phyloP scores from a whole-genome alignment of 208 protist genomes.

The Trypanosoma cruzi region DNA sequence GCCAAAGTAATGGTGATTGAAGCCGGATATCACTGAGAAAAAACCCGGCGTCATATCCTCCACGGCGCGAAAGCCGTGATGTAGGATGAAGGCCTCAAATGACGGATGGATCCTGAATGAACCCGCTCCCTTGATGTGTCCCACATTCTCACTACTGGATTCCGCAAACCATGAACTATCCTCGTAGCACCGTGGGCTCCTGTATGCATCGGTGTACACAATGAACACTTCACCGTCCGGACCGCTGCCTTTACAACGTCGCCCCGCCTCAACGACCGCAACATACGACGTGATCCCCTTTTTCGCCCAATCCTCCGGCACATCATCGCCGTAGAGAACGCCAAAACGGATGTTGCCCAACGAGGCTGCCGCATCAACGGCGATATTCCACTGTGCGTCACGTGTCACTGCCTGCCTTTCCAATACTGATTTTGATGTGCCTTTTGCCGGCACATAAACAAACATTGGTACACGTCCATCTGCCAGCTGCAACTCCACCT shows the following conservation, averaged over 20 bases:
- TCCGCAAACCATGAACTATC: conserved; percentile 54
- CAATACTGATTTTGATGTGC: background rate
- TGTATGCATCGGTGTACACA: conserved; percentile 59
- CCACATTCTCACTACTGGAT: conserved; percentile 19
- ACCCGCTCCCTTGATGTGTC: background rate
- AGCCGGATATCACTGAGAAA: conserved; percentile 41
- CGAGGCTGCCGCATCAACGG: conserved; percentile 56
- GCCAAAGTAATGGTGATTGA: conserved; percentile 64
- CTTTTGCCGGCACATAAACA: conserved; percentile 53
- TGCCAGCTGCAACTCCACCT: conserved; percentile 35
- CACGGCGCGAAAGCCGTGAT: conserved; percentile 73
- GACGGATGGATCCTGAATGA: conserved; percentile 25
- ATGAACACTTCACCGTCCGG: conserved; percentile 72
- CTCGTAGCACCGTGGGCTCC: conserved; percentile 64
- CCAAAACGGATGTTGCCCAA: conserved; percentile 75
- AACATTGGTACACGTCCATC: conserved; percentile 68
- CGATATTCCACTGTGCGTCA: conserved; percentile 51
- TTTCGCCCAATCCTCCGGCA: conserved; percentile 37
- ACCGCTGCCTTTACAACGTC: conserved; percentile 48
- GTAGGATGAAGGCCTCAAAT: conserved; percentile 50
- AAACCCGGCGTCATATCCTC: conserved; percentile 58
- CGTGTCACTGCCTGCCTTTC: conserved; percentile 1
- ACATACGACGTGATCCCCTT: conserved; percentile 37
- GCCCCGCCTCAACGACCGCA: conserved; percentile 42
- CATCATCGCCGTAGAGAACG: conserved; percentile 55